Percentiles rank a stretch among this genome's conserved stretches.
These are phyloP conservation scores for Aspergillus puulaauensis DNA, from an alignment of 2,329 filamentous ascomycete genomes.

Conservation along the genomic window DNA sequence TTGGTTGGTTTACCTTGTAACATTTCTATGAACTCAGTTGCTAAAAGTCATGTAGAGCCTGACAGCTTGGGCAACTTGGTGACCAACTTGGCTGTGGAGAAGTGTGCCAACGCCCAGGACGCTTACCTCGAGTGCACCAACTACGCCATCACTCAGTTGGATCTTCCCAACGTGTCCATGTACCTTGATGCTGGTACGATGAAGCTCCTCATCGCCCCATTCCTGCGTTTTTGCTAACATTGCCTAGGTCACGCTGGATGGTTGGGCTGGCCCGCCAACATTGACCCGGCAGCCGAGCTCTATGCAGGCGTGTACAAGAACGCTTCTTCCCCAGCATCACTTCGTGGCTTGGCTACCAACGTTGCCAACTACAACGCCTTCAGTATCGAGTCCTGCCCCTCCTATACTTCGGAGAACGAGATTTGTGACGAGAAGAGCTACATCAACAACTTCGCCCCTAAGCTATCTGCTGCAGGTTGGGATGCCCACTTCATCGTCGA, in stretches of 20 bases:
- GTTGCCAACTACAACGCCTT: slow-evolving; percentile 61
- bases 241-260: slow-evolving; percentile 57
- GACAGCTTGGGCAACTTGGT: slow-evolving; percentile 64
- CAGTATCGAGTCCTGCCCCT: slow-evolving; percentile 45
- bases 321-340: slow-evolving; percentile 46
- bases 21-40: slow-evolving; percentile 13
- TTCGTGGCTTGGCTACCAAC: slow-evolving; percentile 58
- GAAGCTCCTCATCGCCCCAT: too few relatives aligned
- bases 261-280: slow-evolving; percentile 64
- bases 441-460: slow-evolving; percentile 52
- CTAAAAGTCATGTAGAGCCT: slow-evolving; percentile 51
- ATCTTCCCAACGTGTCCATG: slow-evolving; percentile 62
- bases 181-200: slow-evolving; percentile 59
- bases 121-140: slow-evolving; percentile 57
- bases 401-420: slow-evolving; percentile 46
- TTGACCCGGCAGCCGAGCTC: slow-evolving; percentile 50
- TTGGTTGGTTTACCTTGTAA: slow-evolving; percentile 38
- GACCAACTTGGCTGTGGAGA: slow-evolving; percentile 56
- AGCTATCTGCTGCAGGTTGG: slow-evolving; percentile 49
- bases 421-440: slow-evolving; percentile 57
- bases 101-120: slow-evolving; percentile 54
- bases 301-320: slow-evolving; percentile 49
- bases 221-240: background rate
- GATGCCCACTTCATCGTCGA: slow-evolving; percentile 58
- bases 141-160: slow-evolving; percentile 58